Evolutionary conservation across 73 alveolate genomes (phyloP).

Genomic region (Paramecium sonneborni): DNA sequence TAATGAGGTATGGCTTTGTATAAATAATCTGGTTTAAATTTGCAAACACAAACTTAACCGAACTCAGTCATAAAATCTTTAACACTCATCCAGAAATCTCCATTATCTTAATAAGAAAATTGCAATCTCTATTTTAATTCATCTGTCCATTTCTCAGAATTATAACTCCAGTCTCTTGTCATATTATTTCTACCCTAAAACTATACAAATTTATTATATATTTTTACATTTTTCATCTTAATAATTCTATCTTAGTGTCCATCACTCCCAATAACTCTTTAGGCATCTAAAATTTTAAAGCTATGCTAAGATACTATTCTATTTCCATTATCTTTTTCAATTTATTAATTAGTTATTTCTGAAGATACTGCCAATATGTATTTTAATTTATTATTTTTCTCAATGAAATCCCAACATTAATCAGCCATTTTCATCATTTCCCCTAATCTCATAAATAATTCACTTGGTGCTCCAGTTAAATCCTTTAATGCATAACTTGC

Average conservation of each 20-base stretch:
- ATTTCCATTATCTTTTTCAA: conserved; percentile 73
- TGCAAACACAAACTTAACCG: conserved; percentile 86
- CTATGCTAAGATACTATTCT: conserved; percentile 86
- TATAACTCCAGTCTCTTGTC: conserved; percentile 88
- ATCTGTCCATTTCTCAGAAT: conserved; percentile 84
- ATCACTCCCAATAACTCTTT: conserved; percentile 64
- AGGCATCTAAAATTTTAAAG: conserved; percentile 73
- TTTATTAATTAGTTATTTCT: conserved; percentile 78
- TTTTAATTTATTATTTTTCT: conserved; percentile 60
- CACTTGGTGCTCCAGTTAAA: conserved; percentile 86
- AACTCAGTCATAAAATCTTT: conserved; percentile 87
- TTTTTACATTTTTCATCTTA: conserved; percentile 45
- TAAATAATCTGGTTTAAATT: conserved; percentile 78
- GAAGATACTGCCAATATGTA: conserved; percentile 81
- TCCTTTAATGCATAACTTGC: conserved; percentile 80
- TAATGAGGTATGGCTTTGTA: conserved; percentile 69
- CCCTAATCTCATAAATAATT: conserved; percentile 62
- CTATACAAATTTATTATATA: background rate
- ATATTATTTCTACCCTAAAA: conserved; percentile 66
- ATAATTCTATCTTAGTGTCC: conserved; percentile 49
- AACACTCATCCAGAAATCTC: conserved; percentile 86
- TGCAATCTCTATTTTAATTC: conserved; percentile 78
- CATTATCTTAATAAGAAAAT: conserved; percentile 85
- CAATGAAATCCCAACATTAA: conserved; percentile 65
- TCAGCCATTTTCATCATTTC: conserved; percentile 65